Evolutionary conservation across 768 basidiomycete species (phyloP), one percentile per base, ranked within the genome.

Genomic region (Boletus fagicola): DNA sequence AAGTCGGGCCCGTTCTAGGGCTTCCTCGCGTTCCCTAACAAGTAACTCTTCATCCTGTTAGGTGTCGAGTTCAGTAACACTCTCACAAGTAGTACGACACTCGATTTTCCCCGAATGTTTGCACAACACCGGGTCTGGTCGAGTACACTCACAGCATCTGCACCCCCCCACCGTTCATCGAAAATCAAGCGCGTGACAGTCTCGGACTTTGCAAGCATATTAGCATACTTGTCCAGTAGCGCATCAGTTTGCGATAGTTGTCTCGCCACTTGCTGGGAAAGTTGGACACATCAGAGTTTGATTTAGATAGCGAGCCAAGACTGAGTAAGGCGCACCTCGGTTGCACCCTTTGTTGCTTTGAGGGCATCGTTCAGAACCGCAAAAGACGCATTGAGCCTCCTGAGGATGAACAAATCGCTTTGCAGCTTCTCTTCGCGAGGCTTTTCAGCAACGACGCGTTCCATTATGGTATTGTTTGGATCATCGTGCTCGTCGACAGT

Each of bases 81-180:
- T n/a, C 5, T 30, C 51, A 6, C 16, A 46, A 33, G 22, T 3
- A 8, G 20, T 28, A n/a, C 1, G 26, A 24, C 15, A 18, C 60
- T 33, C 47, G 40, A 30, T 36, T 12, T 24, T 16, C 40, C 49
- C 35, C 20, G 20, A 12, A 15, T 8, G 36, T 46, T 13, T 9
- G 38, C 24, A 10, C n/a, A 26, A 47, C 30, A 15, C 4, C 12
- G 6, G 22, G 40, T 35, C 28, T 2, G 20, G 38, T 36, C 22
- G 28, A 45, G 45, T 31, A 51, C 22, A 75, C 83, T 74, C 66
- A 90, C 90, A 44, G 77, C 82, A 59, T 88, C 86, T 39, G 84
- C 87, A 2, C 90, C 90, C 53, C 81, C 74, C 88, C 88, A 92
- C 56, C 81, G 74, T 58, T 90, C 86, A 67, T 92, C 90, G 58